phyloP scores from a whole-genome alignment of 2,329 filamentous ascomycete genomes.

The Neofusicoccum sp. region DNA sequence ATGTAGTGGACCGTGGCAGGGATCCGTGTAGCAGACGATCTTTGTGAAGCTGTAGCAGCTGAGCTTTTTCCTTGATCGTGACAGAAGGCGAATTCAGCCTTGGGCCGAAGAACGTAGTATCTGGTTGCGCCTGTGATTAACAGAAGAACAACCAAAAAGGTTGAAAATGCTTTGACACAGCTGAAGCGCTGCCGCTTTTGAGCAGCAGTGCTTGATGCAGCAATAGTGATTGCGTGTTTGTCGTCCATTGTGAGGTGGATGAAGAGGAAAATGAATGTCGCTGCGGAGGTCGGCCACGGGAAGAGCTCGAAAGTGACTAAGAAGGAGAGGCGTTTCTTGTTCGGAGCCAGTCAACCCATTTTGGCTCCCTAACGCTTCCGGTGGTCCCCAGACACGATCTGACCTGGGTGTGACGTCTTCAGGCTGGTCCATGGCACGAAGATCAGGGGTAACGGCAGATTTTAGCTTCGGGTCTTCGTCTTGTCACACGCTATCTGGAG shows the following conservation, averaged over 20 bases:
- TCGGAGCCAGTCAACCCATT: no score
- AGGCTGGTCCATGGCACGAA: no score
- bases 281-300: neutral
- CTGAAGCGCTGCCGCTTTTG: neutral
- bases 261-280: neutral
- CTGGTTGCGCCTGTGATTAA: neutral
- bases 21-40: neutral
- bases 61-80: no score
- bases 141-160: neutral
- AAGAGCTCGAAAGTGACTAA: no score
- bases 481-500: no score
- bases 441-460: no score
- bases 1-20: constrained; percentile 17
- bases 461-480: no score
- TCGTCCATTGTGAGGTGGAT: neutral
- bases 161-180: neutral
- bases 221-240: neutral
- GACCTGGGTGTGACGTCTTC: no score
- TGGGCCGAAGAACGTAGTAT: neutral
- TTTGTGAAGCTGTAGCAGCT: neutral
- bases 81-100: neutral
- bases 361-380: no score
- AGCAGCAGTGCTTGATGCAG: neutral
- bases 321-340: no score
- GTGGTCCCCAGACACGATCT: no score